Evolutionary conservation across 2,329 filamentous ascomycete genomes (phyloP).

Genomic region (Cladophialophora carrionii): DNA sequence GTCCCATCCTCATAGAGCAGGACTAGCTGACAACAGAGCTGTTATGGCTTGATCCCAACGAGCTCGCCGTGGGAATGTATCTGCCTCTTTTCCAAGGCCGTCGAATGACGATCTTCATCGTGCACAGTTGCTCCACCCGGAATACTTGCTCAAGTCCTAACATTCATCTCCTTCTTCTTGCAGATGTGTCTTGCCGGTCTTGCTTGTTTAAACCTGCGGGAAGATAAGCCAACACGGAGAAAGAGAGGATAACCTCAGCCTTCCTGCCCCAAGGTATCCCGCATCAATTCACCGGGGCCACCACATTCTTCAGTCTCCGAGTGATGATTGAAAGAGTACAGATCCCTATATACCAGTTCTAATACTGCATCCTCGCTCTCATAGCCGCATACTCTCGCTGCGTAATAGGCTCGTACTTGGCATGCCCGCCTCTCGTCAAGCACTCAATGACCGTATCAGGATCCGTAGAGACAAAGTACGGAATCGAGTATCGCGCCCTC

Average conservation of each 20-base stretch:
- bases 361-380: slow-evolving; percentile 43
- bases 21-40: background rate
- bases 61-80: background rate
- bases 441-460: slow-evolving; percentile 57
- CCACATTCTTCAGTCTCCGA: background rate
- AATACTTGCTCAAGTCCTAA: background rate
- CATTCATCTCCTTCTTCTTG: background rate
- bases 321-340: no score
- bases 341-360: background rate
- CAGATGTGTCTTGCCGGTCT: background rate
- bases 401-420: slow-evolving; percentile 58
- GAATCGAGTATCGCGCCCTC: slow-evolving; percentile 60
- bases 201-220: background rate
- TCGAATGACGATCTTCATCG: background rate
- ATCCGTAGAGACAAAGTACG: slow-evolving; percentile 61
- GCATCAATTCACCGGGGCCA: background rate
- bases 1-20: background rate
- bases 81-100: background rate
- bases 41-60: background rate
- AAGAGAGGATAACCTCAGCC: background rate
- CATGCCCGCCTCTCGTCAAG: slow-evolving; percentile 48
- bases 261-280: no score
- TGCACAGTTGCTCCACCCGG: no score
- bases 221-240: background rate
- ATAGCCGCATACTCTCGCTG: slow-evolving; percentile 46